Percentiles rank a stretch among this genome's conserved stretches.
phyloP scores from a whole-genome alignment of 805 yeast species.

The Candida odintsovae region DNA sequence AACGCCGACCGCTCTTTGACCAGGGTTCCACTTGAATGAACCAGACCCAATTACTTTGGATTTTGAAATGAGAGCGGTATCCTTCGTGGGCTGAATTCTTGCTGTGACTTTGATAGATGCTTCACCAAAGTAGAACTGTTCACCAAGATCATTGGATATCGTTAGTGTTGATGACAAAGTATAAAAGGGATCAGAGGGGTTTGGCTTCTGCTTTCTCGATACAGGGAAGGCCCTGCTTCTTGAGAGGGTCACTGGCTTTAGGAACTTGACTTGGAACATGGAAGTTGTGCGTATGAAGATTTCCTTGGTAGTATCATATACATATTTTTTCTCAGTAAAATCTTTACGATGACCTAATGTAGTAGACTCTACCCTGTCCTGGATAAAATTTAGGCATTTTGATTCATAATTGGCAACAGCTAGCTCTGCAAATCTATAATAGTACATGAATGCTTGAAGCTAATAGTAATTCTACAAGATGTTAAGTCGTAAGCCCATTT shows the following conservation, averaged over 20 bases:
- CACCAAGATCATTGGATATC: conserved; percentile 36
- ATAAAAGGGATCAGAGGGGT: conserved; percentile 8
- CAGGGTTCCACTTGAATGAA: conserved; percentile 14
- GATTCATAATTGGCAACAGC: too few relatives aligned
- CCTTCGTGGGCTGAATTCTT: conserved; percentile 1
- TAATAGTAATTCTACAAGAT: neutral
- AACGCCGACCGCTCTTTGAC: conserved; percentile 17
- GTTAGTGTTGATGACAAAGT: conserved; percentile 19
- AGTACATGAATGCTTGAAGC: too few relatives aligned
- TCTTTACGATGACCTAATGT: too few relatives aligned
- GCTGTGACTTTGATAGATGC: conserved; percentile 9
- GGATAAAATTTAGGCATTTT: too few relatives aligned
- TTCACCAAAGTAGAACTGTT: conserved; percentile 30
- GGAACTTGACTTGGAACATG: conserved; percentile 31
- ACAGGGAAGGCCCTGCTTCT: conserved; percentile 2
- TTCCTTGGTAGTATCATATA: too few relatives aligned
- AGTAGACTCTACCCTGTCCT: too few relatives aligned
- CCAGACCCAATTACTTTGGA: neutral
- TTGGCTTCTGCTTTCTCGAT: conserved; percentile 2
- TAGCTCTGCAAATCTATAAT: too few relatives aligned
- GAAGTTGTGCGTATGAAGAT: neutral
- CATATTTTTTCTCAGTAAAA: too few relatives aligned
- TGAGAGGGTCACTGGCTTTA: conserved; percentile 26
- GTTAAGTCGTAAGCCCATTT: neutral
- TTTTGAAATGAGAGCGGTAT: neutral